Evolutionary conservation across 176 grass and related monocot species (phyloP), one percentile per base, ranked within the genome.

Genomic region (Tillandsia fasciculata): DNA sequence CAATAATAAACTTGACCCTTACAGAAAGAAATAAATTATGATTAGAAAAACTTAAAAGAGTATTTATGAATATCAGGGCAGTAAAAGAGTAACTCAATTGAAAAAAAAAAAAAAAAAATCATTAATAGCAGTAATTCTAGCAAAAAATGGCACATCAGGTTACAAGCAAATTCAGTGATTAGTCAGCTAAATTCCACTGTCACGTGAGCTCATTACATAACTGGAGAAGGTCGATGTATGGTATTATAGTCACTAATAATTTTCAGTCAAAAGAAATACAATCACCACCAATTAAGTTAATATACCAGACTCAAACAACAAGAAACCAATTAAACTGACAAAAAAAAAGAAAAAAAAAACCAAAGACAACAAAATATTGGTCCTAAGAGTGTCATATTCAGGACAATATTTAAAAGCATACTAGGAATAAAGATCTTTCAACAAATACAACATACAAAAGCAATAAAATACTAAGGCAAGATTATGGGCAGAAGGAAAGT

Each of bases 1-100:
- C 94, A 1, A 92, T 97, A 47, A 92, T 92, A 78, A 97, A 81
- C 50, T 97, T 97, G 69, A 92, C 86, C 77, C 94, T 90, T 61
- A 57, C 24, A 74, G 53, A 87, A 22, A 15, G 42, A 12, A 18
- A 59, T 18, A 59, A 20, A 14, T 1, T 59, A 59, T 8, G 20
- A 3, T 22, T 7, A 42, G 54, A 59, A 59, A 59, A 14, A 17
- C n/a, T 18, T 59, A 18, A 56, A 10, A 81, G 4, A 2, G 48
- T 59, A 87, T 73, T 6, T 59, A 5, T 59, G 20, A 20, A 20
- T 59, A 18, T 9, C 54, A 20, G 54, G 13, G 54, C 12, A 59
- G 54, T 59, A 59, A 42, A 42, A 42, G 33, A 42, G 12, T 14
- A 17, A 59, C 3, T 59, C 20, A 59, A 3, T 8, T 8, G 14